Base-by-base conservation (phyloP, 805 yeast species). In the Saccharomycopsis lassenensis region DNA sequence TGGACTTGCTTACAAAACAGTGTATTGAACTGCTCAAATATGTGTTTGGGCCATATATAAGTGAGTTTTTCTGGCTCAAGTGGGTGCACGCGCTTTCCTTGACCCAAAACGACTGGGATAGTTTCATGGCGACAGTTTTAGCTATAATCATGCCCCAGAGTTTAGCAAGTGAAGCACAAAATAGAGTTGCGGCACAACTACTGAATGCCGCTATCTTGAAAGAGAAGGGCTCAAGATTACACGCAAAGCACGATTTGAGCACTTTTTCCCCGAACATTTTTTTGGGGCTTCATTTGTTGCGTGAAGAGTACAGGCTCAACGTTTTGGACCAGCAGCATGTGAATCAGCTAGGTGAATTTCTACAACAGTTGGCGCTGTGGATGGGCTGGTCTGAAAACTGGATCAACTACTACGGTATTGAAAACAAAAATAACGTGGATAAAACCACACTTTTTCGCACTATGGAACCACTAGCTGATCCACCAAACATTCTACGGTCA, bases 331-430 rank as follows among this genome's bases (percentile, higher is more conserved):
- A 49, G 3, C 37, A 47, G 0, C 52, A 58, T 6, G 56, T 65
- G 8, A 46, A 58, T 3, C 55, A 56, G 22, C 47, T 87, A 20
- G 74, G 79, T 0, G 18, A 57, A 1, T 52, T 86, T 16, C 53
- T 86, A n/a, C 60, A 76, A 0, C 79, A 77, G 45, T 51, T 82
- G 10, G 66, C 78, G 0, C 46, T 61, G 8, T 72, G 83, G 76
- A 70, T 78, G 72, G 75, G 81, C 4, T 82, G 94, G 94, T 69
- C 77, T 7, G 72, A 63, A 1, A 40, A 48, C 0, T 82, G 94
- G 95, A 51, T 57, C 16, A 47, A 55, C 1, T 75, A 73, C 46
- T 84, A 86, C 2, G 59, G 61, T 5, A 36, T 12, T 48, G 52
- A 1, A 55, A n/a, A 11, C 10, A 39, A 12, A 6, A 26, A 8